Percentiles rank a stretch among this genome's conserved stretches.
Evolutionary conservation across 1,284 basidiomycete species (phyloP).

Genomic region (Laetiporus sulphureus): DNA sequence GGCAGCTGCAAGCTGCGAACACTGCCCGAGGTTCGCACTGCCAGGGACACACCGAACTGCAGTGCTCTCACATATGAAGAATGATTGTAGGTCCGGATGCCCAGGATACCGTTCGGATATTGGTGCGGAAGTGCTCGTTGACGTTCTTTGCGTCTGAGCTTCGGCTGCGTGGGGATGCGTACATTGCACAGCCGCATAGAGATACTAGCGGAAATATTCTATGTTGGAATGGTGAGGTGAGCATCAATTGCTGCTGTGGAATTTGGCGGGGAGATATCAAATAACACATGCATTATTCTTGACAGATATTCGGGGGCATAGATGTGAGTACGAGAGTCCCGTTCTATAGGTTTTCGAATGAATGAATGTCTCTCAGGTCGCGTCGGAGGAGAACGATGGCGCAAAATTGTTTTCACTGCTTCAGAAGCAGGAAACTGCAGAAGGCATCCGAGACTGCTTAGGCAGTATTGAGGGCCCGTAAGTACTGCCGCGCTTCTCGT

Average conservation of each 20-base stretch:
- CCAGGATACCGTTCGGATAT: constrained; percentile 27
- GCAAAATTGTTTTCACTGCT: constrained; percentile 55
- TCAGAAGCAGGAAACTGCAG: constrained; percentile 29
- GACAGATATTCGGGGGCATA: constrained; percentile 73
- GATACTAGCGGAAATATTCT: constrained; percentile 49
- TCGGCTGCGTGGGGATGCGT: constrained; percentile 59
- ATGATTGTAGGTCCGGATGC: constrained; percentile 56
- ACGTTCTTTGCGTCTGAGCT: constrained; percentile 76
- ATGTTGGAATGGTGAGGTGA: constrained; percentile 89
- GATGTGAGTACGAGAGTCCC: constrained; percentile 43
- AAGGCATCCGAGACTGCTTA: constrained; percentile 46
- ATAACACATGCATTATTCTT: not conserved
- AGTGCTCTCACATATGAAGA: too few relatives aligned
- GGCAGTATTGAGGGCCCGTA: constrained; percentile 81
- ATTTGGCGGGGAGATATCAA: too few relatives aligned
- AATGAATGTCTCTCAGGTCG: too few relatives aligned
- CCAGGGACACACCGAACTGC: too few relatives aligned
- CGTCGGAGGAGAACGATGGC: constrained; percentile 72
- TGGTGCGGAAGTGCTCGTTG: constrained; percentile 22
- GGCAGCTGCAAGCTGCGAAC: constrained; percentile 37
- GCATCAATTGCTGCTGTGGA: constrained; percentile 20
- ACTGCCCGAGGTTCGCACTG: constrained; percentile 40
- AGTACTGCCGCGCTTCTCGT: constrained; percentile 29
- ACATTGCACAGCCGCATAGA: constrained; percentile 69
- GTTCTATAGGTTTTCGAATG: too few relatives aligned